phyloP scores from a whole-genome alignment of 2,329 filamentous ascomycete species.

The Aureobasidium sp. region DNA sequence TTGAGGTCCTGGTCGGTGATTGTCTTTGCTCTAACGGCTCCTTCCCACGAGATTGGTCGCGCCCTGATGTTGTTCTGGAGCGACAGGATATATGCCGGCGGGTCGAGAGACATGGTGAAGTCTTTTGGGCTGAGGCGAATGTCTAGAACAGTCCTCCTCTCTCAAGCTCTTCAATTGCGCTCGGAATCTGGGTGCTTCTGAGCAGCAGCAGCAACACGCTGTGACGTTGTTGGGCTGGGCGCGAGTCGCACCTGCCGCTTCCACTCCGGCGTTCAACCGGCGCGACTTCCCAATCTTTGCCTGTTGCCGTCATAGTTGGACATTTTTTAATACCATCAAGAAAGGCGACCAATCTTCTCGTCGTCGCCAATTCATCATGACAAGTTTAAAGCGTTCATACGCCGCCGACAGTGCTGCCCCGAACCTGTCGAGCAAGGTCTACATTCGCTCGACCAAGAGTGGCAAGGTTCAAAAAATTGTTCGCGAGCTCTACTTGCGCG shows the following conservation, averaged over 20 bases:
- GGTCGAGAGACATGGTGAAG: conserved; percentile 75
- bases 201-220: neutral
- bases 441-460: conserved; percentile 86
- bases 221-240: conserved; percentile 9
- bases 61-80: conserved; percentile 96
- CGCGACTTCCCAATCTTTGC: conserved; percentile 7
- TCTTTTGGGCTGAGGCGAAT: neutral
- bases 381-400: conserved; percentile 52
- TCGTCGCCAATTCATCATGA: conserved; percentile 35
- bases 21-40: conserved; percentile 84
- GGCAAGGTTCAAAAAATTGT: conserved; percentile 99
- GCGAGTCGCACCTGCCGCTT: neutral
- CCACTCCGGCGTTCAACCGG: neutral
- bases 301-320: conserved; percentile 3
- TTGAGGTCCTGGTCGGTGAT: conserved; percentile 89
- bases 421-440: conserved; percentile 91
- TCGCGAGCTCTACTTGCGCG: conserved; percentile 86
- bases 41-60: conserved; percentile 95
- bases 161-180: neutral
- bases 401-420: conserved; percentile 48
- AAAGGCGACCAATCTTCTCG: neutral
- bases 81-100: conserved; percentile 77
- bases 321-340: neutral
- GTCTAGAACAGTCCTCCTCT: neutral
- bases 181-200: neutral